phyloP scores from a whole-genome alignment of 768 basidiomycete genomes.

The Tremella fuciformis region DNA sequence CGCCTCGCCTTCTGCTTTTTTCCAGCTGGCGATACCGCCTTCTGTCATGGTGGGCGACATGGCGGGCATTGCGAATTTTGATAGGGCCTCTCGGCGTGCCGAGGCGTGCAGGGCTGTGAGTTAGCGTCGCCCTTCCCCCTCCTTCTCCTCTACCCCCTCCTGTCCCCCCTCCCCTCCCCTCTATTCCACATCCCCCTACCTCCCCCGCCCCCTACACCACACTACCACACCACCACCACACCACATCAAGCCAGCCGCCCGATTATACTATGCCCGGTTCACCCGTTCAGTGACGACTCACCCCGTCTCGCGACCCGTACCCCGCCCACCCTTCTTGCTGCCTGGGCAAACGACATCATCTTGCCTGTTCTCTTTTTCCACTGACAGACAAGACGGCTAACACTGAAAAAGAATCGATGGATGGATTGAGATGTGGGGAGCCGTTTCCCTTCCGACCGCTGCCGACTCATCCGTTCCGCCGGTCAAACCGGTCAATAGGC shows the following conservation, averaged over 20 bases:
- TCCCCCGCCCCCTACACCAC: no score
- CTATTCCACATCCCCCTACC: neutral
- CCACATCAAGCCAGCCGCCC: no score
- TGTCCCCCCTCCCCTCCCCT: neutral
- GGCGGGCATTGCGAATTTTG: slow-evolving; percentile 91
- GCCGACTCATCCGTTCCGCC: no score
- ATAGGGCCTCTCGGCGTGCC: slow-evolving; percentile 69
- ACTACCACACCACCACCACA: no score
- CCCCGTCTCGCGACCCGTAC: no score
- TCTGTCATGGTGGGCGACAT: slow-evolving; percentile 99
- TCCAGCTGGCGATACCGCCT: slow-evolving; percentile 96
- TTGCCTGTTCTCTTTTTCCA: neutral
- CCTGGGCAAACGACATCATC: slow-evolving; percentile 47
- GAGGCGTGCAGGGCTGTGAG: slow-evolving; percentile 78
- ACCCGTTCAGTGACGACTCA: no score
- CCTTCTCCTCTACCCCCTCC: neutral
- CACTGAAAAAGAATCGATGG: no score
- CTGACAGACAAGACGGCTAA: no score
- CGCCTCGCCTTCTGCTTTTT: slow-evolving; percentile 89
- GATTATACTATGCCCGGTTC: no score
- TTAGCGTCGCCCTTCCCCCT: neutral
- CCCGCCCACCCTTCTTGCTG: slow-evolving; percentile 17
- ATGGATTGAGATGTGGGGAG: no score
- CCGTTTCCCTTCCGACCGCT: no score
- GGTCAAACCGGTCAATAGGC: no score